Base-by-base conservation (phyloP, 1,139 yeast genomes). In the Nakaseomyces sp. region DNA sequence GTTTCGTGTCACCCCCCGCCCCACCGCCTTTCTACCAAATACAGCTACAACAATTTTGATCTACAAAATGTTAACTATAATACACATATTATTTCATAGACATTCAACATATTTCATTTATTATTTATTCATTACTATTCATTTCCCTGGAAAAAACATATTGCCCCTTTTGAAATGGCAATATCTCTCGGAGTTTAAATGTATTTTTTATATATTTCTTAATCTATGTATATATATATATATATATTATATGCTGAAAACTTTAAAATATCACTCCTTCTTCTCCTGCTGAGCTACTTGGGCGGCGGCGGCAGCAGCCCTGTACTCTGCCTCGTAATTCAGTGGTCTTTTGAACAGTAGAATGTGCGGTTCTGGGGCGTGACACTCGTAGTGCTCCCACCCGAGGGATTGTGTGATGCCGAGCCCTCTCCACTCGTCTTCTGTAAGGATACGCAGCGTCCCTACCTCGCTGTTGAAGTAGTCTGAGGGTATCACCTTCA, bases 311-410 rank as follows among this genome's bases (percentile, higher is more conserved):
- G 54, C 55, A 13, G 57, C 58, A 4, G 63, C 62, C 42, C 63
- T 55, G 35, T 58, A 45, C 41, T 60, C 65, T 13, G 58, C 57
- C 42, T 62, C 65, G 48, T 57, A 63, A 42, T 61, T 58, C 44
- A 63, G 51, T n/a, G 81, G 76, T 57, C 87, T 71, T 63, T 89
- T 91, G 71, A 93, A 93, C 51, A 93, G 72, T 50, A 93, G 70
- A 50, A 93, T 91, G 62, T 93, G 98, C 22, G 99, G 99, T 64
- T 93, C 99, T 29, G 98, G 99, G 0, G 96, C 83, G 65, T 93
- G 99, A 43, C 96, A 89, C 60, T 91, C 99, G 62, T 91, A 93
- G 65, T 93, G 98, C 43, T 77, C 93, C 99, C 99, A 93, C 1
- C 99, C 99, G 49, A 93, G 72, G 40, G 95, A 85, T 65, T 91